Evolutionary conservation across 805 yeast genomes (phyloP).

Genomic region (Ogataea trehalophila): DNA sequence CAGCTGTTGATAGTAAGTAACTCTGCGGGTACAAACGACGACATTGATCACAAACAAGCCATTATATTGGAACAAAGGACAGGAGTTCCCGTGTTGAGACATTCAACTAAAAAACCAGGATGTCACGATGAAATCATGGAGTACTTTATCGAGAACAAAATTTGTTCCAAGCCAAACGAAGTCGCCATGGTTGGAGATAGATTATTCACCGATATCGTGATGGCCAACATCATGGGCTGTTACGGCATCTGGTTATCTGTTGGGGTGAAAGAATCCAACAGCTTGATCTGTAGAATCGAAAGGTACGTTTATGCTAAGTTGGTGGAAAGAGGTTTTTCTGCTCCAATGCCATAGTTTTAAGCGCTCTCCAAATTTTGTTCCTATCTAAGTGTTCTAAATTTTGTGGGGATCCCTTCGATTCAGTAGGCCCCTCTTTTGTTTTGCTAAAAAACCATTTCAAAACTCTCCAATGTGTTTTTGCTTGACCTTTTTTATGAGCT

Average conservation of each 20-base stretch:
- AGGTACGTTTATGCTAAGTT: conserved; percentile 28
- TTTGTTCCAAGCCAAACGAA: conserved; percentile 47
- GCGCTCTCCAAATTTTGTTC: background rate
- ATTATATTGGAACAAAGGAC: conserved; percentile 51
- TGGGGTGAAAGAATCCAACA: conserved; percentile 61
- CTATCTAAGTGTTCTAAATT: background rate
- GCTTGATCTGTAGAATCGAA: conserved; percentile 50
- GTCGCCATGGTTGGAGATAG: conserved; percentile 90
- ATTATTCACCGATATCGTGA: conserved; percentile 81
- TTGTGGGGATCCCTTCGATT: too few species aligned
- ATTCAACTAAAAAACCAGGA: conserved; percentile 77
- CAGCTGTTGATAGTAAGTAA: conserved; percentile 77
- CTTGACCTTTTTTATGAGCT: background rate
- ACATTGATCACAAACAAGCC: conserved; percentile 56
- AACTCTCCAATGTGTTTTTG: too few species aligned
- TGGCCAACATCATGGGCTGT: conserved; percentile 93
- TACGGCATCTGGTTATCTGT: conserved; percentile 77
- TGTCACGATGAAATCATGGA: conserved; percentile 64
- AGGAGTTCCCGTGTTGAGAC: conserved; percentile 67
- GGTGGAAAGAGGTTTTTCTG: conserved; percentile 1
- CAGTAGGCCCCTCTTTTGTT: too few species aligned
- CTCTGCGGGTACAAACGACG: conserved; percentile 89
- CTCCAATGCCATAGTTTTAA: conserved; percentile 1
- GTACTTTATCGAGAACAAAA: conserved; percentile 47
- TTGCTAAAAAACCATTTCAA: too few species aligned